Conservation (phyloP, 345 rosid species). For the Brassica nigra region DNA sequence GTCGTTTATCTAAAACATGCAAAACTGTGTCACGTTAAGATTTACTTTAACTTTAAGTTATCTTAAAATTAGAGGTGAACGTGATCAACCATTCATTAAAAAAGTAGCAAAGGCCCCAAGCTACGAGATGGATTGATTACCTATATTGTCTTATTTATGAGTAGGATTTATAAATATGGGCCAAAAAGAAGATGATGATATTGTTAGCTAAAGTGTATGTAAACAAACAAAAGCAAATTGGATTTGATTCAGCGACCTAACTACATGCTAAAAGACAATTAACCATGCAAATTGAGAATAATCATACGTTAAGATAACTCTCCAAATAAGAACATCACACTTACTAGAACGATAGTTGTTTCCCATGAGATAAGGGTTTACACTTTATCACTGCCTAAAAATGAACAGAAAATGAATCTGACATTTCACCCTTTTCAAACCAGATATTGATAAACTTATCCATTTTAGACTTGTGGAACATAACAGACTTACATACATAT, state of each 20-base stretch:
- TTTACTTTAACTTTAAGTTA: background rate
- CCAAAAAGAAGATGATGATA: background rate
- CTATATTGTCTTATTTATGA: background rate
- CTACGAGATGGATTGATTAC: constrained; percentile 1
- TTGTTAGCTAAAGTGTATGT: background rate
- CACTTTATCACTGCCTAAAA: background rate
- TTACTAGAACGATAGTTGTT: background rate
- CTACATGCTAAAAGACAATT: background rate
- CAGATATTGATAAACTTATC: background rate
- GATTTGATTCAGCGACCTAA: constrained; percentile 5
- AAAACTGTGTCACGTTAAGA: background rate
- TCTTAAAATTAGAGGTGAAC: background rate
- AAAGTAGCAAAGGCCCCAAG: background rate
- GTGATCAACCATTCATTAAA: background rate
- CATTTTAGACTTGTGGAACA: background rate
- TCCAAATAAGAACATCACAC: constrained; percentile 9
- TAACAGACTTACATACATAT: background rate
- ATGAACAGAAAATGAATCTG: background rate
- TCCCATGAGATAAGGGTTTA: background rate
- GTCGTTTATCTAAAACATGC: background rate
- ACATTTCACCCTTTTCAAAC: background rate
- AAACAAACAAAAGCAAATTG: background rate
- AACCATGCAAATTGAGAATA: constrained; percentile 16
- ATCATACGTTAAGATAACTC: background rate
- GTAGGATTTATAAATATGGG: constrained; percentile 2